Evolutionary conservation across 163 green algal genomes (phyloP).

Genomic region (Trebouxia gelatinosa): DNA sequence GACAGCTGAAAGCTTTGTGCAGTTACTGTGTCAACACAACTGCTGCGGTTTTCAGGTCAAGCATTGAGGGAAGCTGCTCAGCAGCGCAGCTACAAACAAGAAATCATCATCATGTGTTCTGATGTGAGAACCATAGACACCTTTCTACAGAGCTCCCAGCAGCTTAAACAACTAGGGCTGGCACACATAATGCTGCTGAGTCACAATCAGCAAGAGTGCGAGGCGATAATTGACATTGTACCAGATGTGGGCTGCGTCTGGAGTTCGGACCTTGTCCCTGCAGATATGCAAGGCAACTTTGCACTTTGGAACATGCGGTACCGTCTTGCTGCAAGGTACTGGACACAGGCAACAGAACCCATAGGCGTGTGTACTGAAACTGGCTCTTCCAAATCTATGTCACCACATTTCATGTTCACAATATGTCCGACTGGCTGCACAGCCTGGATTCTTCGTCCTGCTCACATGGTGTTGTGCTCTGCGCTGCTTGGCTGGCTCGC

Average conservation of each 20-base stretch:
- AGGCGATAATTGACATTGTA: not conserved
- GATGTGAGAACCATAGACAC: not conserved
- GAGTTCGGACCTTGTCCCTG: not conserved
- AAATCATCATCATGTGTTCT: constrained; percentile 3
- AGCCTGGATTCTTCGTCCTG: too few species aligned
- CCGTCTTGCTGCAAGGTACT: not conserved
- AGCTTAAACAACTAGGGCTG: not conserved
- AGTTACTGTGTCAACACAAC: too few species aligned
- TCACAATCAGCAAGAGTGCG: not conserved
- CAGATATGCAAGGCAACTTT: not conserved
- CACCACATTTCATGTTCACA: too few species aligned
- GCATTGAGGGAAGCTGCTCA: not conserved
- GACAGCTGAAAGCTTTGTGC: too few species aligned
- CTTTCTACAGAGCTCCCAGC: not conserved
- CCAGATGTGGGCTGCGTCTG: not conserved
- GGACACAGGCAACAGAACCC: not conserved
- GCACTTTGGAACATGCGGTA: not conserved
- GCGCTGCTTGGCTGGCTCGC: too few species aligned
- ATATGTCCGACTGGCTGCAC: too few species aligned
- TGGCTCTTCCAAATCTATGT: too few species aligned
- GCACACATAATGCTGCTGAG: not conserved
- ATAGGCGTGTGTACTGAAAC: not conserved
- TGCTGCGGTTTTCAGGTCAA: too few species aligned
- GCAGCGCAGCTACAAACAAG: not conserved
- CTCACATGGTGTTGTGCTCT: too few species aligned